Base-by-base conservation (phyloP, 495 filamentous ascomycete species). In the Annulohypoxylon bovei region DNA sequence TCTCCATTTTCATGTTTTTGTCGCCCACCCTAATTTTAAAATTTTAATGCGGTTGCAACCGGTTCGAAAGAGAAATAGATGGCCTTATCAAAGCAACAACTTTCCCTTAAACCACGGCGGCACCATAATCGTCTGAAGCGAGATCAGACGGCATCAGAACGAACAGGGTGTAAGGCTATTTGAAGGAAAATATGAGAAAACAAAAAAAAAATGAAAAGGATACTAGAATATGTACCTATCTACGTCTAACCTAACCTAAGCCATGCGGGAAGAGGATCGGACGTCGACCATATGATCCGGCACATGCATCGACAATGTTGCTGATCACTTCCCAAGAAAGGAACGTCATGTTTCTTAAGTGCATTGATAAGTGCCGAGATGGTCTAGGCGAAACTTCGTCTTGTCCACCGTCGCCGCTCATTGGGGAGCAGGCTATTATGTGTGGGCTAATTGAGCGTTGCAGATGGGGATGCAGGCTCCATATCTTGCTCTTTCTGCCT, bases 301-400 rank as follows among this genome's bases (percentile, higher is more conserved):
- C 70, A 72, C 70, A 72, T 72, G 70, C 65, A 68, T 72, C 70
- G 64, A 67, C 58, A 35, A 28, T 42, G 20, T 32, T 55, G 70
- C 65, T 50, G 70, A 72, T 72, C 70, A 59, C 65, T 72, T 72
- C 65, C 70, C 55, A 40, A 72, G 54, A 54, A 44, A 72, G 70
- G 53, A 65, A 68, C 70, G 70, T 72, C 70, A 72, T 72, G 70
- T 68, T 72, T 72, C 70, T 72, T 68, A 68, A 72, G 61, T 72
- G 70, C 70, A 72, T 72, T 72, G 59, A 72, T 67, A 72, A 72
- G 70, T 72, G 70, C 70, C 70, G 70, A 72, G 70, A 67, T 47
- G 65, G 65, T 58, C 70, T 65, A 63, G 65, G 70, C 65, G 55
- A 68, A 54, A 65, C 60, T 53, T 67, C 23, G 54, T 72, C 65